phyloP scores from a whole-genome alignment of 2,329 filamentous ascomycete species.

The Thermoascus crustaceus region DNA sequence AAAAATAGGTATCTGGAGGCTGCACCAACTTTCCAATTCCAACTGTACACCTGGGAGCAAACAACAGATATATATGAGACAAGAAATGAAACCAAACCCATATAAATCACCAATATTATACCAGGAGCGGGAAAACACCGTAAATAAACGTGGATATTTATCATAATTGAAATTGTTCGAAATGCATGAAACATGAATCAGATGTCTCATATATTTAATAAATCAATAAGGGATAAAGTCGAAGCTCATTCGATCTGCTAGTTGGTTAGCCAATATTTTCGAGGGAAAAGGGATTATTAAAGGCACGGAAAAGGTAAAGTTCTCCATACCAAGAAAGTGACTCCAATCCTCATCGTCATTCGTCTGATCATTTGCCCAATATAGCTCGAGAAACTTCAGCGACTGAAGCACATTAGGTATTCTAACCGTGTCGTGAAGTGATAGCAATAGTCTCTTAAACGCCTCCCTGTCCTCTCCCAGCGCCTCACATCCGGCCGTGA shows the following conservation, averaged over 20 bases:
- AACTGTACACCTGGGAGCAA: too few relatives aligned
- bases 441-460: conserved; percentile 24
- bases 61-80: too few relatives aligned
- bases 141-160: background rate
- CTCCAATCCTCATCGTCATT: conserved; percentile 31
- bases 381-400: conserved; percentile 33
- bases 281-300: background rate
- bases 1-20: too few relatives aligned
- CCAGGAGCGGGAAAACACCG: too few relatives aligned
- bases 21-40: too few relatives aligned
- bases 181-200: background rate
- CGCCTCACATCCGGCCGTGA: conserved; percentile 37
- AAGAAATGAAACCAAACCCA: too few relatives aligned
- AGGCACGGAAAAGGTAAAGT: background rate
- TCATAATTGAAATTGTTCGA: background rate
- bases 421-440: conserved; percentile 31
- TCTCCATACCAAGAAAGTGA: conserved; percentile 29
- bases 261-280: background rate
- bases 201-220: background rate
- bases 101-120: too few relatives aligned
- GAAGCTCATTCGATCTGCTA: conserved; percentile 10
- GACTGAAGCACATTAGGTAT: conserved; percentile 36
- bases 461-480: conserved; percentile 27
- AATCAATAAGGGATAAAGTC: conserved; percentile 10
- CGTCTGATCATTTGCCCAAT: conserved; percentile 24